A percentile compares a stretch with the other conserved stretches of the same genome.
Conservation (phyloP, 768 basidiomycete species). For the Tricholoma furcatifolium region DNA sequence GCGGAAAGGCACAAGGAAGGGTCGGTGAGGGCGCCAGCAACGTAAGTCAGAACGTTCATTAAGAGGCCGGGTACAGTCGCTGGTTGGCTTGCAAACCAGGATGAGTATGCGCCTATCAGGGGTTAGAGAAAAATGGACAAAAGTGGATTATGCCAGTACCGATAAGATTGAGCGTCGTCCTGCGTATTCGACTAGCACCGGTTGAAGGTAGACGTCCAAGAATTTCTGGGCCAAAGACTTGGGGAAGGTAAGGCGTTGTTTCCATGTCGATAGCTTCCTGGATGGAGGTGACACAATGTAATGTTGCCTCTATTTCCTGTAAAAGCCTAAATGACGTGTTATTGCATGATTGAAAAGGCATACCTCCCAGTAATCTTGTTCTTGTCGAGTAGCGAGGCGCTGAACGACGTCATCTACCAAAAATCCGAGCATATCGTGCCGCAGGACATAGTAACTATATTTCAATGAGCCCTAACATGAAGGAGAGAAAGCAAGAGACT, state of each 20-base stretch:
- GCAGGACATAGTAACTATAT: constrained; percentile 78
- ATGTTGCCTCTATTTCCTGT: constrained; percentile 81
- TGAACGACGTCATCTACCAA: constrained; percentile 63
- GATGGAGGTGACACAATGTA: constrained; percentile 84
- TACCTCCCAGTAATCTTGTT: constrained; percentile 74
- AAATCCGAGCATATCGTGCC: constrained; percentile 77
- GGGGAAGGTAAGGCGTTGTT: constrained; percentile 49
- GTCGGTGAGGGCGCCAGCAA: constrained; percentile 70
- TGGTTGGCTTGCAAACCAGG: constrained; percentile 69
- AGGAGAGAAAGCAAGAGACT: constrained; percentile 23
- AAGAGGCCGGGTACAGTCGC: constrained; percentile 42
- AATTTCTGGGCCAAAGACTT: constrained; percentile 72
- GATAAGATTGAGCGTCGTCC: constrained; percentile 72
- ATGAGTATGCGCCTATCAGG: constrained; percentile 63
- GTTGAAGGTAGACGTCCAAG: constrained; percentile 66
- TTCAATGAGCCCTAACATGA: constrained; percentile 3
- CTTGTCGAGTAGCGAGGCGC: constrained; percentile 43
- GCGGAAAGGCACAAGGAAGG: constrained; percentile 64
- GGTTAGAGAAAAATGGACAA: background rate
- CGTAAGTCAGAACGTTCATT: constrained; percentile 65
- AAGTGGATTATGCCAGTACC: constrained; percentile 44
- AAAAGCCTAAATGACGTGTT: background rate
- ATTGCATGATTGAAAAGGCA: constrained; percentile 3
- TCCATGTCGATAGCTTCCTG: constrained; percentile 79
- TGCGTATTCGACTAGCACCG: constrained; percentile 63